These are phyloP conservation scores for Oryza longistaminata DNA, from an alignment of 176 grass and related monocot species.

Conservation along the genomic window DNA sequence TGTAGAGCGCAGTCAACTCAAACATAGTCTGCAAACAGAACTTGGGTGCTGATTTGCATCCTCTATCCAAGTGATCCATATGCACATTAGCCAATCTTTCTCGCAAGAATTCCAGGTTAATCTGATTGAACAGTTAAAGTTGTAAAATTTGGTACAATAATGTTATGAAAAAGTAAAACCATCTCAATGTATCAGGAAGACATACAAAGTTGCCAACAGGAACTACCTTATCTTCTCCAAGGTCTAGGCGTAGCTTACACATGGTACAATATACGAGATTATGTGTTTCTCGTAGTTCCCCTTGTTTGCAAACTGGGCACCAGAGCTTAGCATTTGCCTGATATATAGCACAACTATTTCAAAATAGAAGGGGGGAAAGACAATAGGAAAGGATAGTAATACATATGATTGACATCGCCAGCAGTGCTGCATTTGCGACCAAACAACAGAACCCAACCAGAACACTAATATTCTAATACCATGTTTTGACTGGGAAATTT, in stretches of 20 bases:
- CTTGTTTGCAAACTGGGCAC: slow-evolving; percentile 88
- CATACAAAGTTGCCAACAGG: slow-evolving; percentile 19
- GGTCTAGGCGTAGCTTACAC: slow-evolving; percentile 69
- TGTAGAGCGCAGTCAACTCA: slow-evolving; percentile 80
- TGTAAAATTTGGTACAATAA: slow-evolving; percentile 13
- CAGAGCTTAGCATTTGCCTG: slow-evolving; percentile 66
- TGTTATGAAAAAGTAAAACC: background rate
- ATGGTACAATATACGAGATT: slow-evolving; percentile 75
- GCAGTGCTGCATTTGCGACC: background rate
- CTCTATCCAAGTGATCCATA: slow-evolving; percentile 73
- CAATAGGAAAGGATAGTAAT: background rate
- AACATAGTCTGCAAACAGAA: slow-evolving; percentile 76
- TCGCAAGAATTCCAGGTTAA: slow-evolving; percentile 71
- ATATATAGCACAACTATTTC: slow-evolving; percentile 35
- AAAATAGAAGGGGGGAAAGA: background rate
- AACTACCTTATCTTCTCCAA: slow-evolving; percentile 80
- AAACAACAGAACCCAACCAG: background rate
- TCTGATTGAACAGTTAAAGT: slow-evolving; percentile 46
- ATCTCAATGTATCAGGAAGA: background rate
- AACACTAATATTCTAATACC: background rate
- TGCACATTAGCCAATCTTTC: slow-evolving; percentile 67
- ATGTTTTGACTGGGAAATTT: background rate
- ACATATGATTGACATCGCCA: slow-evolving; percentile 3
- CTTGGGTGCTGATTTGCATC: slow-evolving; percentile 77
- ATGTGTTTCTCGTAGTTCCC: slow-evolving; percentile 63